Evolutionary conservation across 345 rosid species (phyloP), one percentile per base, ranked within the genome.

Genomic region (Acer saccharum): DNA sequence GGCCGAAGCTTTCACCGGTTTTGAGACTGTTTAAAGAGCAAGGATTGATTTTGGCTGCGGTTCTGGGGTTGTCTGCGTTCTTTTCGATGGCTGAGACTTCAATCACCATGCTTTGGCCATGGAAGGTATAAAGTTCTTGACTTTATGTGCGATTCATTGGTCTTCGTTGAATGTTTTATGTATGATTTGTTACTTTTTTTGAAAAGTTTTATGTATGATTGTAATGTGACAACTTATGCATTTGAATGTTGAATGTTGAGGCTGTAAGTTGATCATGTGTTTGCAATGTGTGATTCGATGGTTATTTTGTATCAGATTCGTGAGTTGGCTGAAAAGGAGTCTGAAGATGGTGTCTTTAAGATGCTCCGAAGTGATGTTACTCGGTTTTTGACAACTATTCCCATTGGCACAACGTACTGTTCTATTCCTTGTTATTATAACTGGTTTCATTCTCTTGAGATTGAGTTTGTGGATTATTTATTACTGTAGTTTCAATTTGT

Each of bases 21-120:
- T 89, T 94, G 77, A 81, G 5, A 46, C 89, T 92, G 78, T 83
- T 94, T 44, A 94, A 85, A 80, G 98, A 94, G 85, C 98, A 94
- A 77, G 98, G 97, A 71, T 83, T 90, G 48, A 69, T 94, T 48
- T 82, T 94, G 88, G 93, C 93, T 43, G 88, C 86, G 2, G 86
- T 94, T 72, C 85, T 94, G 69, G 88, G 95, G 62, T 88, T 92
- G 25, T 94, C 98, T 7, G 98, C 98, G 13, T 94, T 94, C 84
- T 92, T 92, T 78, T 94, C 98, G 63, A 94, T 94, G 98, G 98
- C 98, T 27, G 98, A 94, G 89, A 94, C 98, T 55, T 89, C 98
- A 57, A 94, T 94, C 57, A 94, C 98, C 54, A 94, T 94, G 5
- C 76, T 94, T 61, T 94, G 98, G 97, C 98, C 97, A 0, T 94